These are phyloP conservation scores for Podospora bellae-mahoneyi DNA, from an alignment of 495 filamentous ascomycete species.

Conservation along the genomic window DNA sequence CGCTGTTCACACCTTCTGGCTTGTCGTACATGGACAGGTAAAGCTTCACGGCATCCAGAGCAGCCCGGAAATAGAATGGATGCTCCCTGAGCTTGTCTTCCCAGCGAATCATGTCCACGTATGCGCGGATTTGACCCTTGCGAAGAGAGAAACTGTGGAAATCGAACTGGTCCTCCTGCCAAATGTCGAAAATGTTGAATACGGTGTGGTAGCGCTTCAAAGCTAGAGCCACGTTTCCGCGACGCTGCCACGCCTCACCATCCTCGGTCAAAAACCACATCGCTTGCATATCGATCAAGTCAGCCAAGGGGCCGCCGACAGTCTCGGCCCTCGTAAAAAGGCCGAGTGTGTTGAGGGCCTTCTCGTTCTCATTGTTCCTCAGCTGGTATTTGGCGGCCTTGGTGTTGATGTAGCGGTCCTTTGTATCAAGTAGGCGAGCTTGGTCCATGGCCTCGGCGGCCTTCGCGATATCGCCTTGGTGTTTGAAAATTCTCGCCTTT, in stretches of 20 bases:
- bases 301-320: slow-evolving; percentile 78
- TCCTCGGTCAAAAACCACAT: slow-evolving; percentile 97
- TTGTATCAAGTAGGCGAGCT: slow-evolving; percentile 76
- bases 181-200: slow-evolving; percentile 90
- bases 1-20: slow-evolving; percentile 59
- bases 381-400: slow-evolving; percentile 97
- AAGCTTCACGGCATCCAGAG: slow-evolving; percentile 72
- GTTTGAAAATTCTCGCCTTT: slow-evolving; percentile 91
- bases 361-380: slow-evolving; percentile 84
- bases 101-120: slow-evolving; percentile 95
- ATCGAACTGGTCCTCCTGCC: slow-evolving; percentile 98
- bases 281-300: slow-evolving; percentile 97
- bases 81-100: slow-evolving; percentile 87
- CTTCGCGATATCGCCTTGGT: slow-evolving; percentile 73
- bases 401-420: slow-evolving; percentile 95
- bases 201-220: slow-evolving; percentile 86
- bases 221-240: slow-evolving; percentile 77
- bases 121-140: slow-evolving; percentile 92
- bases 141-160: slow-evolving; percentile 96
- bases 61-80: slow-evolving; percentile 87
- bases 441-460: slow-evolving; percentile 86
- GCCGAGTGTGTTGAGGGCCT: slow-evolving; percentile 81
- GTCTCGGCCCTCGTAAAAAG: slow-evolving; percentile 89
- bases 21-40: slow-evolving; percentile 80
- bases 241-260: slow-evolving; percentile 81